A percentile compares a stretch with the other conserved stretches of the same genome.
These are phyloP conservation scores for Aschersonia sp. DNA, from an alignment of 2,329 filamentous ascomycete genomes.

Conservation along the genomic window DNA sequence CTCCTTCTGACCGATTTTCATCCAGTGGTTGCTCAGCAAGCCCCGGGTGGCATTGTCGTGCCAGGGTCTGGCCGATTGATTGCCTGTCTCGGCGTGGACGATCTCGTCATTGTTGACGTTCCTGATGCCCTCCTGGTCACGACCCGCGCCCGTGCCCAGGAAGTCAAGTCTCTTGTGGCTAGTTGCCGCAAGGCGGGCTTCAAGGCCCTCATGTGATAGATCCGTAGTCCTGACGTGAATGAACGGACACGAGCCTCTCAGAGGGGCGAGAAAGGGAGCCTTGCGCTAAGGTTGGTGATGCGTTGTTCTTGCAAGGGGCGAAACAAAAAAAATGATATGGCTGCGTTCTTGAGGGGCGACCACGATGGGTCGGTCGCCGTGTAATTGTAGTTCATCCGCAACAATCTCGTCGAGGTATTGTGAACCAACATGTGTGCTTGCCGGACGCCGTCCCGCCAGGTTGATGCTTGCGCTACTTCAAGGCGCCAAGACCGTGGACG, in stretches of 20 bases:
- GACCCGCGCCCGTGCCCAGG: slow-evolving; percentile 12
- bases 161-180: slow-evolving; percentile 13
- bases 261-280: too few relatives aligned
- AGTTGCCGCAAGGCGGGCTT: slow-evolving; percentile 11
- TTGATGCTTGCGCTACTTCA: too few relatives aligned
- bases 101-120: slow-evolving; percentile 12
- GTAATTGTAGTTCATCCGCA: neutral
- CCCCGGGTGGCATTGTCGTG: slow-evolving; percentile 12
- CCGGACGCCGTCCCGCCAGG: neutral
- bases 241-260: too few relatives aligned
- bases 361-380: neutral
- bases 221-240: neutral
- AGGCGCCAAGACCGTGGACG: too few relatives aligned
- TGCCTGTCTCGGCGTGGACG: slow-evolving; percentile 12
- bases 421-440: too few relatives aligned
- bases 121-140: slow-evolving; percentile 14
- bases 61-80: slow-evolving; percentile 12
- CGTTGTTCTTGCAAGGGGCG: neutral
- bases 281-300: neutral
- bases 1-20: neutral
- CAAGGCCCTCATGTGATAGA: slow-evolving; percentile 8
- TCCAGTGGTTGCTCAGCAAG: slow-evolving; percentile 11
- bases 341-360: too few relatives aligned
- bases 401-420: neutral
- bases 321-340: neutral